Evolutionary conservation across 805 yeast species (phyloP).

Genomic region (Hanseniaspora mollemarum): DNA sequence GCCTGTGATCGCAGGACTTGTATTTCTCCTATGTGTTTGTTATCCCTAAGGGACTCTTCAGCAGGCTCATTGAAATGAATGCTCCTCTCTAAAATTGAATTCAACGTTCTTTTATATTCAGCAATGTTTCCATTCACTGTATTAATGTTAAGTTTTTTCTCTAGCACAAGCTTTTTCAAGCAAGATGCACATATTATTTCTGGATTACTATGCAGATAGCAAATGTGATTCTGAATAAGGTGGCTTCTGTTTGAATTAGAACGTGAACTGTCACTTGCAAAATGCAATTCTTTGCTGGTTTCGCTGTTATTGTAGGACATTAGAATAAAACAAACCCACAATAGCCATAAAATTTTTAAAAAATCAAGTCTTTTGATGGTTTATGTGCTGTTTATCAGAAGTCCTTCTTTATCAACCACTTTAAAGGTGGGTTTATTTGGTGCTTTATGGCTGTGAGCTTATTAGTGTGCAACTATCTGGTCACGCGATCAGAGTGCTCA

Average conservation of each 20-base stretch:
- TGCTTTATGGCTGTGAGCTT: too few relatives aligned
- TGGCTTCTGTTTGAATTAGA: background rate
- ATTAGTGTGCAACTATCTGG: too few relatives aligned
- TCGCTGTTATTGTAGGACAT: background rate
- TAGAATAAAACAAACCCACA: background rate
- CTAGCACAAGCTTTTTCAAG: conserved; percentile 11
- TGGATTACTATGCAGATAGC: conserved; percentile 7
- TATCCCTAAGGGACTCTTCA: background rate
- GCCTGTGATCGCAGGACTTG: conserved; percentile 10
- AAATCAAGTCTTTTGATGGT: too few relatives aligned
- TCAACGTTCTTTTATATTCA: background rate
- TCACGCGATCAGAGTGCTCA: too few relatives aligned
- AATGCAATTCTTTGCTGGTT: background rate
- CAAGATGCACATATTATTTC: conserved; percentile 8
- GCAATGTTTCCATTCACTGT: conserved; percentile 1
- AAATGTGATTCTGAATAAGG: background rate
- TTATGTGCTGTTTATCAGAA: too few relatives aligned
- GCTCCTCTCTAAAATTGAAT: background rate
- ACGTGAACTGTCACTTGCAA: background rate
- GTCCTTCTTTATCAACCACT: too few relatives aligned
- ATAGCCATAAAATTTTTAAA: too few relatives aligned
- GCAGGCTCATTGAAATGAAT: background rate
- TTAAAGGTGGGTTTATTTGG: too few relatives aligned
- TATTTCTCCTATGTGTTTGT: background rate
- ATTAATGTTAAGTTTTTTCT: conserved; percentile 6